Percentiles rank a stretch among this genome's conserved stretches.
Evolutionary conservation across 192 early-diverging fungal species (phyloP).

Genomic region (Podila epicladia): DNA sequence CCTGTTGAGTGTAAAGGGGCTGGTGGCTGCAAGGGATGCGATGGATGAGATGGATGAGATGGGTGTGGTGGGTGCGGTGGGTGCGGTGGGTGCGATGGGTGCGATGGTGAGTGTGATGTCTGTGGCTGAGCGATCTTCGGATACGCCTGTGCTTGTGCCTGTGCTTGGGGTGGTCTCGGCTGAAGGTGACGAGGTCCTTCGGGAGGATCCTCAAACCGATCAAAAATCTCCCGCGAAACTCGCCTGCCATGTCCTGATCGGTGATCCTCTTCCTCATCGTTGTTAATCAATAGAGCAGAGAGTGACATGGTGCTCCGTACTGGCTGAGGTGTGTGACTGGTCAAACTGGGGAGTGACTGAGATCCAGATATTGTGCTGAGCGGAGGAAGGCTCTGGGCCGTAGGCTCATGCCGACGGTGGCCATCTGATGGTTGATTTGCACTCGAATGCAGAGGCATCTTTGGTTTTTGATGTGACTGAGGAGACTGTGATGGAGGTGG

Average conservation of each 20-base stretch:
- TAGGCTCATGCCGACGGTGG: background rate
- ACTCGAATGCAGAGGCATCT: background rate
- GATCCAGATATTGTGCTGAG: slow-evolving; percentile 5
- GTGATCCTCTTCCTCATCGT: slow-evolving; percentile 26
- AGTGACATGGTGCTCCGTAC: slow-evolving; percentile 45
- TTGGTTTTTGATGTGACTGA: background rate
- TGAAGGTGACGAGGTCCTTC: slow-evolving; percentile 1
- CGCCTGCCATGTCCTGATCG: slow-evolving; percentile 8
- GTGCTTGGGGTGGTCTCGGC: background rate
- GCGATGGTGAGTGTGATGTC: background rate
- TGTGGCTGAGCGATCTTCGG: background rate
- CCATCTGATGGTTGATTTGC: background rate
- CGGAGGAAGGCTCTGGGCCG: slow-evolving; percentile 6
- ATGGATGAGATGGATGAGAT: background rate
- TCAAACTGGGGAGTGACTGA: background rate
- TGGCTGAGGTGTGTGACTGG: slow-evolving; percentile 9
- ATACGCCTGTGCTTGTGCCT: background rate
- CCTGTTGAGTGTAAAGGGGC: background rate
- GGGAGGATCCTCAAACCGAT: slow-evolving; percentile 5
- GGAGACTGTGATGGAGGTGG: background rate
- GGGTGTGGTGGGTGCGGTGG: background rate
- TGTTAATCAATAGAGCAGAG: slow-evolving; percentile 32
- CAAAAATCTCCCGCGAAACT: slow-evolving; percentile 21
- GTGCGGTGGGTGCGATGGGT: background rate
- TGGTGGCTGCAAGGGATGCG: background rate